A percentile compares a stretch with the other conserved stretches of the same genome.
phyloP scores from a whole-genome alignment of 192 early-diverging fungal genomes.

The Backusella australiensis region DNA sequence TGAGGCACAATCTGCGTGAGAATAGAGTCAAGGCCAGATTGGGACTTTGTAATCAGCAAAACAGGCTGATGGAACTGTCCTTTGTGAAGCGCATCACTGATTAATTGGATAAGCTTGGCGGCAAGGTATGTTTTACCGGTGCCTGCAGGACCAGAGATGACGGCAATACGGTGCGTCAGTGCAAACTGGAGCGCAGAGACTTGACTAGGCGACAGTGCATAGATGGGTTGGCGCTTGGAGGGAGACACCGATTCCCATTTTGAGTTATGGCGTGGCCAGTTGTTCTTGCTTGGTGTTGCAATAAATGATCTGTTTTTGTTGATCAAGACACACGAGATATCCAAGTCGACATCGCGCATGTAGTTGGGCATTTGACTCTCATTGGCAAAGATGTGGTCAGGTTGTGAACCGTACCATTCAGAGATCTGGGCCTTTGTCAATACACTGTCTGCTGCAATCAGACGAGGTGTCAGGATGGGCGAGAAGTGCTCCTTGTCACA shows the following conservation, averaged over 20 bases:
- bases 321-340: conserved; percentile 9
- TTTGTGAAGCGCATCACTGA: conserved; percentile 17
- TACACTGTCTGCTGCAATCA: not conserved
- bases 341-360: not conserved
- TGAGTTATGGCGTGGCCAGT: conserved; percentile 14
- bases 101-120: conserved; percentile 17
- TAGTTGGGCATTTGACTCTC: not conserved
- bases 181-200: conserved; percentile 23
- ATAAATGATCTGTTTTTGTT: not conserved
- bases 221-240: not conserved
- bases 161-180: conserved; percentile 24
- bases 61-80: conserved; percentile 22
- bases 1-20: not conserved
- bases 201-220: conserved; percentile 23
- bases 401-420: not conserved
- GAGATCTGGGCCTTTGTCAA: not conserved
- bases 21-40: conserved; percentile 16
- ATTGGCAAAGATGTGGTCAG: not conserved
- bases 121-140: conserved; percentile 34
- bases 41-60: conserved; percentile 23
- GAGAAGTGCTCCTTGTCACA: not conserved
- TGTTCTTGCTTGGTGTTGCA: not conserved
- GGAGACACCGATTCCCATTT: not conserved
- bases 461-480: not conserved
- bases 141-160: conserved; percentile 23